A percentile compares a stretch with the other conserved stretches of the same genome.
Evolutionary conservation across 1,284 basidiomycete genomes (phyloP).

Genomic region (Puccinia horiana): DNA sequence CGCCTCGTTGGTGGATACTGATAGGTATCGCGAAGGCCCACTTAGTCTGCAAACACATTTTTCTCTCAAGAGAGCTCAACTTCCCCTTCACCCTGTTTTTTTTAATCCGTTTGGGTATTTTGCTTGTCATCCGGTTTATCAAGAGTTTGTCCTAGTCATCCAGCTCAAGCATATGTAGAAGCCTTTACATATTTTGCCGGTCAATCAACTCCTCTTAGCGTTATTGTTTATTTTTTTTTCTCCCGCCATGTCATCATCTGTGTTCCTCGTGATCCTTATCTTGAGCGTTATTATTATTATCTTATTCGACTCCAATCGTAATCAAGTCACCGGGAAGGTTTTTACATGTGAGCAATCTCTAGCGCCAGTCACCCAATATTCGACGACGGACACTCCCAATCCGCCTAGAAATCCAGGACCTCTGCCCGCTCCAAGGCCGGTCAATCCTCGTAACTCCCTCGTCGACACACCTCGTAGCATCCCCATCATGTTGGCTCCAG

Average conservation of each 20-base stretch:
- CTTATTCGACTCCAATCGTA: background rate
- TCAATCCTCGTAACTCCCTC: no score
- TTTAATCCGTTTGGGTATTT: no score
- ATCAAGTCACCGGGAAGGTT: background rate
- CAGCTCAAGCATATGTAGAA: no score
- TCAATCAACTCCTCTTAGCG: background rate
- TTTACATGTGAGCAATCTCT: conserved; percentile 13
- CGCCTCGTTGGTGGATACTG: background rate
- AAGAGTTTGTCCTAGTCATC: no score
- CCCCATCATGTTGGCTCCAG: background rate
- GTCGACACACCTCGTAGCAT: no score
- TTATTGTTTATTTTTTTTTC: background rate
- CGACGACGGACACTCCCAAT: background rate
- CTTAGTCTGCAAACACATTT: background rate
- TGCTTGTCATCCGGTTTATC: no score
- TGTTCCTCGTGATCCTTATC: background rate
- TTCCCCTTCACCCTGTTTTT: background rate
- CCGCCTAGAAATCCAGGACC: background rate
- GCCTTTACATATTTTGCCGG: background rate
- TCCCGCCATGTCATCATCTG: background rate
- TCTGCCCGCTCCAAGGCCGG: no score
- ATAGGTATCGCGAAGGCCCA: background rate
- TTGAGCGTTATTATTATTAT: background rate
- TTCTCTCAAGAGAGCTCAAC: background rate
- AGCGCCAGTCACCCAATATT: conserved; percentile 7